These are phyloP conservation scores for Insectozyma bohioensis DNA, from an alignment of 1,139 yeast genomes.

Conservation along the genomic window DNA sequence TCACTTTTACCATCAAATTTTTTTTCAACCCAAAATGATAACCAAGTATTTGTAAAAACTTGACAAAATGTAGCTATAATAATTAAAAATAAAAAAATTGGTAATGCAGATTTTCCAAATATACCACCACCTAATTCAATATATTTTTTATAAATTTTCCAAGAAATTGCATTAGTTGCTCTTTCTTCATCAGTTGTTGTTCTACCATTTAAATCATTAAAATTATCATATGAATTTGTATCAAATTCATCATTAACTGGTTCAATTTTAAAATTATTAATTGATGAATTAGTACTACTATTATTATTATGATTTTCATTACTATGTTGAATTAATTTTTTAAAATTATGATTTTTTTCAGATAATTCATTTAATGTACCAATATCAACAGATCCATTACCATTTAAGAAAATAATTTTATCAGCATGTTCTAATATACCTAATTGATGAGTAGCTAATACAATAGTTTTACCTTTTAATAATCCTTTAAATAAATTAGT, in stretches of 20 bases:
- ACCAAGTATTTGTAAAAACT: conserved; percentile 42
- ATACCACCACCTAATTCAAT: conserved; percentile 42
- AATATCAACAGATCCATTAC: conserved; percentile 34
- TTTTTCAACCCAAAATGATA: conserved; percentile 36
- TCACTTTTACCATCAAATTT: conserved; percentile 25
- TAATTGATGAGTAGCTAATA: conserved; percentile 42
- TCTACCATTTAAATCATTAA: conserved; percentile 22
- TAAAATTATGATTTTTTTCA: conserved; percentile 24
- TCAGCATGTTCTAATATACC: conserved; percentile 34
- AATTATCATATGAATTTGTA: conserved; percentile 14
- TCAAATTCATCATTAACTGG: conserved; percentile 2
- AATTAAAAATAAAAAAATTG: conserved; percentile 35
- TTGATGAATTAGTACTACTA: no score
- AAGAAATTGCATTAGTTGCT: conserved; percentile 41
- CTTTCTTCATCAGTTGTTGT: conserved; percentile 38
- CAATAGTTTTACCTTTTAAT: conserved; percentile 28
- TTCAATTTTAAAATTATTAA: no score
- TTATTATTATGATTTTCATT: no score
- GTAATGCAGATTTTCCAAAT: conserved; percentile 29
- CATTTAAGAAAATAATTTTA: conserved; percentile 31
- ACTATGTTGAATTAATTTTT: conserved; percentile 27
- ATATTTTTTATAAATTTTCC: conserved; percentile 36
- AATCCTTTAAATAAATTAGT: conserved; percentile 32
- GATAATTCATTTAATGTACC: conserved; percentile 32
- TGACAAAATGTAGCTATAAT: conserved; percentile 40